These are phyloP conservation scores for Solanum chacoense DNA, from an alignment of 305 asterid genomes.

Conservation along the genomic window DNA sequence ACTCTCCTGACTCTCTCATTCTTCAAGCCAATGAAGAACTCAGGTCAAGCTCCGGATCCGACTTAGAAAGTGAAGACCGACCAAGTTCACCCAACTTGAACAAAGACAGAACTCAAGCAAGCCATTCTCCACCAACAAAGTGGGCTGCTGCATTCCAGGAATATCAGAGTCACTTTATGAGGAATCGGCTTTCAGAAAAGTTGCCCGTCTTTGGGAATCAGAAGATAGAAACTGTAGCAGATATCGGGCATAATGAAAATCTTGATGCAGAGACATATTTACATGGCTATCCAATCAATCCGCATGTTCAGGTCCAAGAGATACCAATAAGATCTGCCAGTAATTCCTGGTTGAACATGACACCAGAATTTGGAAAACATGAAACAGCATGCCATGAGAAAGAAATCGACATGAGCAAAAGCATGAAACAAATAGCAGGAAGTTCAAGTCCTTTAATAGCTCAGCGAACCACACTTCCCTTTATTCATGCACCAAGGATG, in stretches of 20 bases:
- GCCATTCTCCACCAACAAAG: slow-evolving; percentile 28
- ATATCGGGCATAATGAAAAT: slow-evolving; percentile 15
- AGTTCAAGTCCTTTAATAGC: slow-evolving; percentile 10
- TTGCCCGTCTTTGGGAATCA: slow-evolving; percentile 20
- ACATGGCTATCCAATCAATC: slow-evolving; percentile 18
- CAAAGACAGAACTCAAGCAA: slow-evolving; percentile 16
- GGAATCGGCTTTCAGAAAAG: slow-evolving; percentile 14
- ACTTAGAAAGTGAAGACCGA: slow-evolving; percentile 63
- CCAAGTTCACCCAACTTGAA: slow-evolving; percentile 27
- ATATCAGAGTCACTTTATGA: slow-evolving; percentile 17
- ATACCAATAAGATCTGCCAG: slow-evolving; percentile 20
- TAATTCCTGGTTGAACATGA: slow-evolving; percentile 28
- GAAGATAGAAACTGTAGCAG: slow-evolving; percentile 24
- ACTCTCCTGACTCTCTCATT: slow-evolving; percentile 58
- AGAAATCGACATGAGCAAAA: slow-evolving; percentile 16
- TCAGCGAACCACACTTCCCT: slow-evolving; percentile 19
- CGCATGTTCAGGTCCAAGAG: slow-evolving; percentile 11
- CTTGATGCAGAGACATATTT: slow-evolving; percentile 9
- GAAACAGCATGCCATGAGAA: slow-evolving; percentile 29
- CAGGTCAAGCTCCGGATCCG: slow-evolving; percentile 75
- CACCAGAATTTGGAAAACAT: slow-evolving; percentile 27
- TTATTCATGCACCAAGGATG: slow-evolving; percentile 20
- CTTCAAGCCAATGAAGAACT: slow-evolving; percentile 58
- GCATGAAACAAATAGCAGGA: slow-evolving; percentile 23
- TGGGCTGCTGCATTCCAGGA: slow-evolving; percentile 30